Base-by-base conservation (phyloP, 257 asterid genomes). In the Voacanga thouarsii region DNA sequence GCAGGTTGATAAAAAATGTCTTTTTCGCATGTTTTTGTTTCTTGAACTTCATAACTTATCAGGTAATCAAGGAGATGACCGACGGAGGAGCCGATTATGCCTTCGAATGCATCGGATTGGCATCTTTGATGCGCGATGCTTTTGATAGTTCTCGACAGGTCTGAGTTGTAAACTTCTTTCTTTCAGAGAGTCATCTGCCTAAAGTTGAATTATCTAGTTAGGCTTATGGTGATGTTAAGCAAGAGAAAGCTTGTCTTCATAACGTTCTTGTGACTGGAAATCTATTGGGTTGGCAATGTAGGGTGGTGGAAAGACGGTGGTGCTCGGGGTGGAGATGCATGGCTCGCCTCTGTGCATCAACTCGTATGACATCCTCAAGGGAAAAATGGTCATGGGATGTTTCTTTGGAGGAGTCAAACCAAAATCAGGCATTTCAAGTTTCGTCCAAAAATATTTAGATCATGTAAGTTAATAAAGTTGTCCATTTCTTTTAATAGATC, bases 401-500 rank as follows among this genome's bases (percentile, higher is more conserved):
- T 41, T 77, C 49, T 70, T 83, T 51, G 90, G 90, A 26, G 90
- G 90, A 19, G 24, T 81, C 75, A 87, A 87, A 81, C 78, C 90
- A 23, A 87, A 87, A 77, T 56, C 82, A 8, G 87, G 79, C 69
- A 72, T 85, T 75, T 79, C 87, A 47, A 23, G 37, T 11, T 68
- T 85, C 7, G 87, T 82, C 76, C 7, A 76, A 43, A 82, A 61
- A 69, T 86, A 84, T 70, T 39, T 82, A 6, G 67, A 82, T 30
- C 78, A 84, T 75, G 87, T 82, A 77, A 57, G 80, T 69, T 56
- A 9, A n/a, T 50, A 0, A 73, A 33, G 15, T 53, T 21, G 23
- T 1, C n/a, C 5, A 15, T 26, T 37, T 7, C 4, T 18, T 55
- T 18, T 18, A 16, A 55, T 21, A 21, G 61, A 55, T 55, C 10